Percentiles rank a stretch among this genome's conserved stretches.
Evolutionary conservation across 2,329 filamentous ascomycete species (phyloP).

Genomic region (Sphaerulina populicola): DNA sequence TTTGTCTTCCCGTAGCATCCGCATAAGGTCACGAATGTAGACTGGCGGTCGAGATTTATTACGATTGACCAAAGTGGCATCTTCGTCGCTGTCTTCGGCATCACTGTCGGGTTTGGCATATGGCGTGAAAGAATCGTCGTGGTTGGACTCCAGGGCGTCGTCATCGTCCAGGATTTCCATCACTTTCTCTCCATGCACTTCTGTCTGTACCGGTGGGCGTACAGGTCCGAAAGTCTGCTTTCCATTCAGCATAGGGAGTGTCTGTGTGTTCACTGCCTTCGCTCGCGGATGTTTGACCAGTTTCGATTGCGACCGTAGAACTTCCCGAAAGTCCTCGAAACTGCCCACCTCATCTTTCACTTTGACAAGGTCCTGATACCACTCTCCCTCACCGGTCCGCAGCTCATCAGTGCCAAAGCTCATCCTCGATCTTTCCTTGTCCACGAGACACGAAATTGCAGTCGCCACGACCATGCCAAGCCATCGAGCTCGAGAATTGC

Average conservation of each 20-base stretch:
- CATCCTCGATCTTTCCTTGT: constrained; percentile 60
- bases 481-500: constrained; percentile 66
- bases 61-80: constrained; percentile 74
- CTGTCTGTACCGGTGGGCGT: constrained; percentile 25
- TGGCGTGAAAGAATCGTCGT: constrained; percentile 58
- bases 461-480: constrained; percentile 84
- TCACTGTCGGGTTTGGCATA: constrained; percentile 86
- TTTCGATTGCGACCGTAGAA: constrained; percentile 15
- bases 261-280: background rate
- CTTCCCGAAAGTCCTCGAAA: constrained; percentile 43
- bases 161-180: constrained; percentile 28
- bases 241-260: constrained; percentile 23
- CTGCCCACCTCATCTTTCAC: constrained; percentile 57
- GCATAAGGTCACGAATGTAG: constrained; percentile 78
- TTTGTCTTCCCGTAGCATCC: constrained; percentile 69
- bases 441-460: constrained; percentile 56
- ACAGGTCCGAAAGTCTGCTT: constrained; percentile 29
- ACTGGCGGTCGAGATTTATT: constrained; percentile 79
- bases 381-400: constrained; percentile 60
- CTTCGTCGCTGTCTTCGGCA: constrained; percentile 83
- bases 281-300: background rate
- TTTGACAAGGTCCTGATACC: constrained; percentile 61
- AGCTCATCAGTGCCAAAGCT: constrained; percentile 79
- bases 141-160: constrained; percentile 36
- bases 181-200: constrained; percentile 30